phyloP scores from a whole-genome alignment of 1,284 basidiomycete genomes.

The Trichosporon faecale region DNA sequence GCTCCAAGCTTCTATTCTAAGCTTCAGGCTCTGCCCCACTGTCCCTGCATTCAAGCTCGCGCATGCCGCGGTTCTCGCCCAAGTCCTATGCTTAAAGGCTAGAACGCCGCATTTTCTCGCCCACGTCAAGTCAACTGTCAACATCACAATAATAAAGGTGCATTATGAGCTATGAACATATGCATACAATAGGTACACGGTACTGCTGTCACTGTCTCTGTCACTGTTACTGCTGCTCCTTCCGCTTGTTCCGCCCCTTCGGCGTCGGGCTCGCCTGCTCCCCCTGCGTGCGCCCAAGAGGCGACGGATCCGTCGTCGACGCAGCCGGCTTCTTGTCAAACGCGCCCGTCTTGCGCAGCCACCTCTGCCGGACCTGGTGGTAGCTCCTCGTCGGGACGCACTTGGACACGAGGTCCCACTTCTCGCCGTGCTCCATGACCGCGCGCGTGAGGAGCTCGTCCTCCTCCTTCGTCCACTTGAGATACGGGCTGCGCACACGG shows the following conservation, averaged over 20 bases:
- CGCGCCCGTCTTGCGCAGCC: conserved; percentile 49
- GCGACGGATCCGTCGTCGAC: conserved; percentile 20
- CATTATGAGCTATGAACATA: not conserved
- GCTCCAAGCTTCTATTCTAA: not conserved
- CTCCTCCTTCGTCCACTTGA: conserved; percentile 52
- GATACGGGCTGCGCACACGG: conserved; percentile 44
- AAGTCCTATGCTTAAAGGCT: not conserved
- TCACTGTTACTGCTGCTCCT: not conserved
- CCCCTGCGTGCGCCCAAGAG: conserved; percentile 13
- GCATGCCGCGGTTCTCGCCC: not conserved
- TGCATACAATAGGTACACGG: conserved; percentile 1
- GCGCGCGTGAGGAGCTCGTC: conserved; percentile 49
- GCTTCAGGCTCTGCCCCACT: not conserved
- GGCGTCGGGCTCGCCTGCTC: conserved; percentile 28
- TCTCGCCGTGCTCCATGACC: conserved; percentile 49
- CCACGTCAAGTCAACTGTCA: not conserved
- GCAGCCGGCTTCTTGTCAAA: conserved; percentile 46
- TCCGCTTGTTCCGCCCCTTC: conserved; percentile 17
- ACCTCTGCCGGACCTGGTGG: conserved; percentile 50
- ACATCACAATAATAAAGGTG: not conserved
- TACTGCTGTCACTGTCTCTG: not conserved
- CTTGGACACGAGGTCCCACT: conserved; percentile 51
- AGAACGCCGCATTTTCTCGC: not conserved
- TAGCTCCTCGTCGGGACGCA: conserved; percentile 50
- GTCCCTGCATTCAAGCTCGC: not conserved